Evolutionary conservation across 225 moss, liverwort and hornwort species (phyloP).

Genomic region (Neckera pumila): DNA sequence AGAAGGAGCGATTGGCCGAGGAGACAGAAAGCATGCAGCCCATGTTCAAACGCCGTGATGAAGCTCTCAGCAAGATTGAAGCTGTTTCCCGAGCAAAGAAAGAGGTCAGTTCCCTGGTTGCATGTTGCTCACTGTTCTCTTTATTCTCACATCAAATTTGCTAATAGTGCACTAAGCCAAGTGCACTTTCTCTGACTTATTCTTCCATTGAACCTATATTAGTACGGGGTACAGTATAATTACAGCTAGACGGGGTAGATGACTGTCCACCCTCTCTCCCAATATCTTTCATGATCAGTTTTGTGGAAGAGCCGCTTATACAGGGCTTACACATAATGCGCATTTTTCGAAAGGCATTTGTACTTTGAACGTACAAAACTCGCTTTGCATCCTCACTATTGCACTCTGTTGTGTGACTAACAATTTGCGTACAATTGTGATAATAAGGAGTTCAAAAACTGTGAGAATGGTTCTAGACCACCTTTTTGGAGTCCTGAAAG

Average conservation of each 20-base stretch:
- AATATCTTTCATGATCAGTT: neutral
- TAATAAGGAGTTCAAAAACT: neutral
- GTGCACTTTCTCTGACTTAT: neutral
- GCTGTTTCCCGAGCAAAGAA: conserved; percentile 27
- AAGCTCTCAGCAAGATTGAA: conserved; percentile 52
- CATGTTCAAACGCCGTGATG: conserved; percentile 45
- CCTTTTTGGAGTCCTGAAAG: neutral
- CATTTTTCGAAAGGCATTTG: neutral
- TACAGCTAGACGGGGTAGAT: neutral
- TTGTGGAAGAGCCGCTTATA: neutral
- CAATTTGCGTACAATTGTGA: neutral
- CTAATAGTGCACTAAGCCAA: too few species aligned
- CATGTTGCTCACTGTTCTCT: neutral
- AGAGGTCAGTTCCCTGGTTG: conserved; percentile 26
- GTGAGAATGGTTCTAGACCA: neutral
- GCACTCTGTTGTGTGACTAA: neutral
- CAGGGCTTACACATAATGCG: fast-evolving
- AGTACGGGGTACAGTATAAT: neutral
- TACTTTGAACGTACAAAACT: neutral
- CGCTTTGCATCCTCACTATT: neutral
- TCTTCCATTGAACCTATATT: neutral
- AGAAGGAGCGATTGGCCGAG: conserved; percentile 54
- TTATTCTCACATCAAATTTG: neutral
- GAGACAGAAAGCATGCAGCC: conserved; percentile 56
- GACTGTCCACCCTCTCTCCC: neutral